phyloP scores from a whole-genome alignment of 768 basidiomycete genomes.

The Lactarius hatsudake region DNA sequence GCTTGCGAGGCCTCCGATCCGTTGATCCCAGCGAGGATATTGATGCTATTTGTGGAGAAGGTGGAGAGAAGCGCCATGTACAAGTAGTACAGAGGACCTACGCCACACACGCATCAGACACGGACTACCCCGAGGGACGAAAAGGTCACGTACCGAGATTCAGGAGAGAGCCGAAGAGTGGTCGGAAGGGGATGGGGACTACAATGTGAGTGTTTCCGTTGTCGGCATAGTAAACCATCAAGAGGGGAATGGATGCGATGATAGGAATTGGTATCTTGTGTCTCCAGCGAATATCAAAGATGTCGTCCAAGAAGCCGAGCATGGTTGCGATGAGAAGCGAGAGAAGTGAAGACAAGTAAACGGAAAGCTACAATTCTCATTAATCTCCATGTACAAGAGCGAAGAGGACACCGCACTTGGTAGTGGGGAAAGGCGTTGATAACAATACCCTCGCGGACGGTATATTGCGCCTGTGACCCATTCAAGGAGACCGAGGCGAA shows the following conservation, averaged over 20 bases:
- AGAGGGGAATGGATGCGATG: slow-evolving; percentile 89
- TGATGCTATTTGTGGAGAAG: slow-evolving; percentile 97
- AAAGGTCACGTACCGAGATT: slow-evolving; percentile 66
- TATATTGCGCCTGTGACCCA: slow-evolving; percentile 40
- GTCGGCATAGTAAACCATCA: slow-evolving; percentile 97
- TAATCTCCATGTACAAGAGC: background rate
- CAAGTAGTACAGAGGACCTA: slow-evolving; percentile 92
- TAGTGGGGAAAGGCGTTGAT: slow-evolving; percentile 74
- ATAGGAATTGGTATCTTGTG: slow-evolving; percentile 97
- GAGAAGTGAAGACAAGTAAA: slow-evolving; percentile 91
- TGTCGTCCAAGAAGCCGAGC: slow-evolving; percentile 93
- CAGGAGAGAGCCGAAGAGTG: slow-evolving; percentile 71
- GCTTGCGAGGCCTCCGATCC: slow-evolving; percentile 95
- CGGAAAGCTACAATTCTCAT: slow-evolving; percentile 59
- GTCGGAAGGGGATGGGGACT: slow-evolving; percentile 78
- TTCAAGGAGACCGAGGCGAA: slow-evolving; percentile 71
- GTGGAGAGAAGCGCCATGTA: slow-evolving; percentile 97
- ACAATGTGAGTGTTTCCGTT: slow-evolving; percentile 91
- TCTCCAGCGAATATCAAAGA: slow-evolving; percentile 98
- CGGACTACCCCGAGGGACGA: background rate
- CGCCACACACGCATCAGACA: slow-evolving; percentile 7
- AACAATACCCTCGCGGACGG: slow-evolving; percentile 57
- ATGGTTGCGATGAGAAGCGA: slow-evolving; percentile 90
- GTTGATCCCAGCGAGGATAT: slow-evolving; percentile 97
- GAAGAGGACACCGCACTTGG: slow-evolving; percentile 50